Conservation (phyloP, 2,329 filamentous ascomycete species). For the Talaromyces marneffei region DNA sequence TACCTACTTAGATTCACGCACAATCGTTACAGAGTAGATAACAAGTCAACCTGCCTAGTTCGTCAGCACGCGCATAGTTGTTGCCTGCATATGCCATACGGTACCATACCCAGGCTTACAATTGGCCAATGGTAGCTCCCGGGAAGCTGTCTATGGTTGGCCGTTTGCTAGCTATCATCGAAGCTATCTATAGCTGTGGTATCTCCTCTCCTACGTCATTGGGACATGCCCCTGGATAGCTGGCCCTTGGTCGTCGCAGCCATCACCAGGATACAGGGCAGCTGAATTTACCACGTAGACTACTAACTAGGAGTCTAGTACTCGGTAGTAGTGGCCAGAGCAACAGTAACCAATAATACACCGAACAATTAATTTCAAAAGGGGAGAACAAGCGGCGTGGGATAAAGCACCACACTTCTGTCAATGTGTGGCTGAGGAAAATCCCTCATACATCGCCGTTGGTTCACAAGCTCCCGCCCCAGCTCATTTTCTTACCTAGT, state of each 20-base stretch:
- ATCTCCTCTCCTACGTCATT: not conserved
- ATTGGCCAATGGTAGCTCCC: not conserved
- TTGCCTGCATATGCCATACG: not conserved
- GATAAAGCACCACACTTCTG: not conserved
- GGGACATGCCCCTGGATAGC: not conserved
- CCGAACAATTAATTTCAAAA: not conserved
- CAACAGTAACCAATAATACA: not conserved
- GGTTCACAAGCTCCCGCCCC: not conserved
- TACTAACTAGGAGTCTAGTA: no score
- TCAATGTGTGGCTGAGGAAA: slow-evolving; percentile 16
- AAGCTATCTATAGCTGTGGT: not conserved
- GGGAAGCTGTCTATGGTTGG: not conserved
- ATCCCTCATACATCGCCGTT: slow-evolving; percentile 15
- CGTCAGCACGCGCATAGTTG: not conserved
- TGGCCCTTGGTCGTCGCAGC: no score
- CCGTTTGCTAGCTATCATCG: not conserved
- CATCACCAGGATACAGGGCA: not conserved
- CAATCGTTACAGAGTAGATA: no score
- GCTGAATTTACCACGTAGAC: no score
- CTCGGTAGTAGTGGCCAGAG: not conserved
- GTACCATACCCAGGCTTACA: not conserved
- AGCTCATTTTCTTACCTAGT: not conserved
- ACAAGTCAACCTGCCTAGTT: not conserved
- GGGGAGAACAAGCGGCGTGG: not conserved
- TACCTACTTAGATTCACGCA: not conserved